These are phyloP conservation scores for Eucalyptus shirleyi DNA, from an alignment of 345 rosid species.

Conservation along the genomic window DNA sequence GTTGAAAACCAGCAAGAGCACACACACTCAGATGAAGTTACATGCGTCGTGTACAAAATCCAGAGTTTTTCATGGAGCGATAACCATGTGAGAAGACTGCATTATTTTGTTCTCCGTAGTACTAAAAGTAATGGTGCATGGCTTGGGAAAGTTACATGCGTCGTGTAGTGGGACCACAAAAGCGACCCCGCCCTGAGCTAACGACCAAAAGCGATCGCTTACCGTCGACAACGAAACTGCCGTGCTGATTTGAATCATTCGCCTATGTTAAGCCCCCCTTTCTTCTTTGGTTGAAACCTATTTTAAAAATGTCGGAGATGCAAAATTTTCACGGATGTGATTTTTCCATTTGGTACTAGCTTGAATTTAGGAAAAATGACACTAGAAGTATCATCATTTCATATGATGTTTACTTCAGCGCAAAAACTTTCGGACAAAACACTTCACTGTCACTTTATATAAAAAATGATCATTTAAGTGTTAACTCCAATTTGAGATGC, in stretches of 20 bases:
- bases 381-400: background rate
- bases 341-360: background rate
- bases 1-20: background rate
- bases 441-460: background rate
- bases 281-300: background rate
- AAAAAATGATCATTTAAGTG: background rate
- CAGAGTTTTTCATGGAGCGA: background rate
- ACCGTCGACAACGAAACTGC: background rate
- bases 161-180: background rate
- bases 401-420: fast-evolving
- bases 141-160: background rate
- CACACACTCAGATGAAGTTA: background rate
- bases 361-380: background rate
- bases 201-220: background rate
- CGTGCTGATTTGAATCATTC: background rate
- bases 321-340: background rate
- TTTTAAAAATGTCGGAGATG: background rate
- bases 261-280: background rate
- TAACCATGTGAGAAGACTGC: background rate
- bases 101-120: background rate
- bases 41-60: no score
- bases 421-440: fast-evolving
- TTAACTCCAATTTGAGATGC: background rate
- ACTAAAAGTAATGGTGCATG: background rate
- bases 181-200: background rate